Evolutionary conservation across 2,329 filamentous ascomycete species (phyloP).

Genomic region (Chaetomium olivaceum): DNA sequence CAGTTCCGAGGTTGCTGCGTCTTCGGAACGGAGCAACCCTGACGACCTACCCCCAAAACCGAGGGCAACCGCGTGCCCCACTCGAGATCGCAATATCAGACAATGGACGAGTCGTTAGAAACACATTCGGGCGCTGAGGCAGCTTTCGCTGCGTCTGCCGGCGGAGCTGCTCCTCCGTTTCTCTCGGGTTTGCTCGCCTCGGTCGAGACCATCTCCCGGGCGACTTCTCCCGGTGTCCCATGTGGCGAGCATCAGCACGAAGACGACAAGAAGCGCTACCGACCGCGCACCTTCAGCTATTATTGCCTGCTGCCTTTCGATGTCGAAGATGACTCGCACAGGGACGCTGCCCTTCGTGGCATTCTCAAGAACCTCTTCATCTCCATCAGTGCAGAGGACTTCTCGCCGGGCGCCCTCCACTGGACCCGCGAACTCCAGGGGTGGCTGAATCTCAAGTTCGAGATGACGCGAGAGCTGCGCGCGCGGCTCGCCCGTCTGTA

Average conservation of each 20-base stretch:
- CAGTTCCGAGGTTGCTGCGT: neutral
- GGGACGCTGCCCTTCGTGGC: slow-evolving; percentile 76
- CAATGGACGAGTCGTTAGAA: slow-evolving; percentile 34
- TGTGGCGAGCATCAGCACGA: slow-evolving; percentile 51
- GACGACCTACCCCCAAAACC: neutral
- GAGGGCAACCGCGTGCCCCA: neutral
- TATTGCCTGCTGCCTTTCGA: slow-evolving; percentile 85
- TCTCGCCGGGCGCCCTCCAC: slow-evolving; percentile 87
- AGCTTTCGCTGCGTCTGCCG: slow-evolving; percentile 39
- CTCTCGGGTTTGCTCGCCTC: slow-evolving; percentile 44
- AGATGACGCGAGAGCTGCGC: slow-evolving; percentile 82
- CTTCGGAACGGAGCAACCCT: neutral
- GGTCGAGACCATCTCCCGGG: slow-evolving; percentile 74
- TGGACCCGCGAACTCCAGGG: slow-evolving; percentile 96
- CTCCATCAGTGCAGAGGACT: slow-evolving; percentile 87
- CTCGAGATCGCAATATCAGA: neutral
- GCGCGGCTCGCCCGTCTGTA: slow-evolving; percentile 86
- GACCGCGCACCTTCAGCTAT: slow-evolving; percentile 91
- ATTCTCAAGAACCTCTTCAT: slow-evolving; percentile 95
- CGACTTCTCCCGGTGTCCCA: slow-evolving; percentile 76
- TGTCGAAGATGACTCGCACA: slow-evolving; percentile 76
- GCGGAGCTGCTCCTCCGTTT: slow-evolving; percentile 43
- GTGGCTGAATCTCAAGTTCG: slow-evolving; percentile 97
- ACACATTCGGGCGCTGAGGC: slow-evolving; percentile 24
- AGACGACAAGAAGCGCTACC: slow-evolving; percentile 65